Percentiles rank a stretch among this genome's conserved stretches.
phyloP scores from a whole-genome alignment of 75 land plant species.

The Pinus tabuliformis region DNA sequence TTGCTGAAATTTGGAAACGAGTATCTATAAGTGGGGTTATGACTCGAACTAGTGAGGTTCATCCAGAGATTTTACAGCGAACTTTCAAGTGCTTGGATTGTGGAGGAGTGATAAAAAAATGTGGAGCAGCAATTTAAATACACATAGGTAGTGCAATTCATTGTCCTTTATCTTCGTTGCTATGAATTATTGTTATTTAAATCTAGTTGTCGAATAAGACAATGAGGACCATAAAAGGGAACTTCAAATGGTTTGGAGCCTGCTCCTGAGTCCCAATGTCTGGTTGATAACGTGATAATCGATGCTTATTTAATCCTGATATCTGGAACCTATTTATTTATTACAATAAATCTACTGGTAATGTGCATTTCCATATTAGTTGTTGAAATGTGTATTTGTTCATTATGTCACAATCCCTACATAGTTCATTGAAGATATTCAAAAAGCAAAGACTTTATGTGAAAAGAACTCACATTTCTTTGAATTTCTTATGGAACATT shows the following conservation, averaged over 20 bases:
- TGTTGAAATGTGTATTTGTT: too few species aligned
- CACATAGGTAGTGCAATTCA: conserved; percentile 62
- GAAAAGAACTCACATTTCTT: too few species aligned
- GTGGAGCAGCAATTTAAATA: conserved; percentile 97
- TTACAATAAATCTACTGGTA: too few species aligned
- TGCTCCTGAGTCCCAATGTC: too few species aligned
- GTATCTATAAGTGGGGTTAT: conserved; percentile 94
- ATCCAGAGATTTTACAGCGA: conserved; percentile 90
- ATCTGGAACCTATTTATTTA: too few species aligned
- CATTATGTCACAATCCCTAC: too few species aligned
- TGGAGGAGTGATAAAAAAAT: conserved; percentile 64
- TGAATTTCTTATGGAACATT: too few species aligned
- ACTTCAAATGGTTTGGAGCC: conserved; percentile 81
- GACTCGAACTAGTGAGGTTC: conserved; percentile 95
- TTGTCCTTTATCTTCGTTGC: not conserved
- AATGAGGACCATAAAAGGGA: conserved; percentile 35
- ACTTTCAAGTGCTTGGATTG: conserved; percentile 95
- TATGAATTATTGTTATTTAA: not conserved
- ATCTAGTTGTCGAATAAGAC: not conserved
- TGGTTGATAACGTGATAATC: too few species aligned
- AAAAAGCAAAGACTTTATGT: too few species aligned
- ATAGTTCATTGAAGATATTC: too few species aligned
- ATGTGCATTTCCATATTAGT: too few species aligned
- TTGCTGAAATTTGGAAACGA: conserved; percentile 78
- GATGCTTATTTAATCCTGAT: too few species aligned